Evolutionary conservation across 2,329 filamentous ascomycete genomes (phyloP).

Genomic region (Fusarium nygamai): DNA sequence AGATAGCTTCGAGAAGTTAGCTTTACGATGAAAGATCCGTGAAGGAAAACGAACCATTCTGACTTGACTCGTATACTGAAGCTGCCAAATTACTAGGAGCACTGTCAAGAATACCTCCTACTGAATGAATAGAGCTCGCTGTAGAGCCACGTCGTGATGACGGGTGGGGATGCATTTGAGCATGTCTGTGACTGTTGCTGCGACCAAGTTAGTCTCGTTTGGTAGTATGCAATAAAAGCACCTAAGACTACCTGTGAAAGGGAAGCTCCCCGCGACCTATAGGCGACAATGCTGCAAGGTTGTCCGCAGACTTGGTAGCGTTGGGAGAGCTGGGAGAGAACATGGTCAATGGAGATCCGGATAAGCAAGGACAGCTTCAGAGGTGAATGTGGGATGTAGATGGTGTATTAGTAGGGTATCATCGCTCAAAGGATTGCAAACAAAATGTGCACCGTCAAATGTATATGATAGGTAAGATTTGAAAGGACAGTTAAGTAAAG

Average conservation of each 20-base stretch:
- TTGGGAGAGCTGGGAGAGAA: slow-evolving; percentile 63
- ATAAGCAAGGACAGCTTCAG: slow-evolving; percentile 41
- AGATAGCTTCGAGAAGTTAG: slow-evolving; percentile 72
- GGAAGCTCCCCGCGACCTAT: slow-evolving; percentile 63
- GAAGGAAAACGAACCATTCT: slow-evolving; percentile 73
- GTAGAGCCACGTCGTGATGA: slow-evolving; percentile 78
- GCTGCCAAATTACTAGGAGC: slow-evolving; percentile 65
- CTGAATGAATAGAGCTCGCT: slow-evolving; percentile 87
- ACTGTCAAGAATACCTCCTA: slow-evolving; percentile 84
- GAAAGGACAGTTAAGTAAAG: slow-evolving; percentile 32
- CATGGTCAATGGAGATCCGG: slow-evolving; percentile 57
- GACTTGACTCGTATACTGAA: slow-evolving; percentile 75
- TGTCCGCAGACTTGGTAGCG: slow-evolving; percentile 73
- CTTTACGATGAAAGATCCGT: neutral
- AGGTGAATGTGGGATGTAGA: slow-evolving; percentile 49
- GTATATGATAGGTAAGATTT: slow-evolving; percentile 11
- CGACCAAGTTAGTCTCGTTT: slow-evolving; percentile 38
- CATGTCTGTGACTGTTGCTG: slow-evolving; percentile 51
- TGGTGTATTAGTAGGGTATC: slow-evolving; percentile 58
- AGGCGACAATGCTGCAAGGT: slow-evolving; percentile 64
- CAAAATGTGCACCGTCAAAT: slow-evolving; percentile 21
- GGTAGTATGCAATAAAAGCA: neutral
- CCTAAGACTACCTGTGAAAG: slow-evolving; percentile 63
- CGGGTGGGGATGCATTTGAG: slow-evolving; percentile 58
- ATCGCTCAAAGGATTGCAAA: slow-evolving; percentile 51